Evolutionary conservation across 345 rosid genomes (phyloP), one percentile per base, ranked within the genome.

Genomic region (Gossypium ekmanianum): DNA sequence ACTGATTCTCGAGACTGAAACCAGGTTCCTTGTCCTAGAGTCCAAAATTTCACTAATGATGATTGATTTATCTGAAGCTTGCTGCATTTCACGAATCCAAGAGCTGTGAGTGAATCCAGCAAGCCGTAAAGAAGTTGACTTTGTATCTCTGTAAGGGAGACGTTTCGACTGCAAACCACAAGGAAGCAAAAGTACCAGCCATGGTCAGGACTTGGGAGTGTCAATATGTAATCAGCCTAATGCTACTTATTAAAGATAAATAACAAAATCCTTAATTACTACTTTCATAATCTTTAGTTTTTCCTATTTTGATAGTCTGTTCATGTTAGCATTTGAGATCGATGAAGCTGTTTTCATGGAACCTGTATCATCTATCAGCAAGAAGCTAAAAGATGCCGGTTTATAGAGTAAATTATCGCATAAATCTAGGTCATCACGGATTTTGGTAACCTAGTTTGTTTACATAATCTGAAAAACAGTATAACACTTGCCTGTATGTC

Each of bases 1-100:
- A 63, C 98, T 92, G 84, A 94, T 94, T 84, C 93, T 88, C 50
- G 97, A 94, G 22, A 94, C 97, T 10, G 97, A 90, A 39, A 92
- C 97, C 77, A 92, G 86, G 81, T 92, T 94, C 82, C 94, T 89
- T 68, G 98, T 94, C 87, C 97, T 92, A 71, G 97, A 94, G 79
- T 94, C 98, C 76, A 94, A 83, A 78, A 90, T 94, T 79, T 94
- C 97, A 83, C 97, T 90, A 62, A 94, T 89, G 75, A 94, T 88
- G 65, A 92, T 94, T 2, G 97, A 90, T 73, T 80, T 92, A 77
- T 90, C 88, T 13, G 97, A 94, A 71, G 98, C 97, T 79, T 92
- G 92, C 79, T 92, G 98, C 97, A 94, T 90, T 81, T 94, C 91
- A 76, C 87, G 90, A 73, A 94, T 93, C 97, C 97, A 94, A 67